Conservation (phyloP, 176 grass and related monocot genomes). For the Lolium rigidum region DNA sequence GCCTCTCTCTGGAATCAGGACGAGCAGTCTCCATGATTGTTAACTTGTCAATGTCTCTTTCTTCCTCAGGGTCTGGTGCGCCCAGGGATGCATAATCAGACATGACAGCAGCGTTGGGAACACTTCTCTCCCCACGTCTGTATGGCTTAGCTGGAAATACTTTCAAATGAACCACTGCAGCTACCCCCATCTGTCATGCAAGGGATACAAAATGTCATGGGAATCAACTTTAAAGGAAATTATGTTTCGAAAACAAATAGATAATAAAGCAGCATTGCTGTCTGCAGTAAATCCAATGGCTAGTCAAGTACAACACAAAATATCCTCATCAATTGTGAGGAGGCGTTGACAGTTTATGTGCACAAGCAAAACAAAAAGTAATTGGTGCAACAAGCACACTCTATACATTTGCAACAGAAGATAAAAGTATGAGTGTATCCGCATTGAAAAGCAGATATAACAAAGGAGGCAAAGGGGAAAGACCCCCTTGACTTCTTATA, state of each 20-base stretch:
- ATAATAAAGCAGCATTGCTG: neutral
- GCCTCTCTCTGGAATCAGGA: constrained; percentile 60
- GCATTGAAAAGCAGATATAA: neutral
- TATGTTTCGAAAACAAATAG: neutral
- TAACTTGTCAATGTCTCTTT: constrained; percentile 68
- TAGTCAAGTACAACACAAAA: constrained; percentile 24
- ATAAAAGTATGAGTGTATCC: neutral
- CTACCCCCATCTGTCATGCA: constrained; percentile 85
- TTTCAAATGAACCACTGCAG: constrained; percentile 90
- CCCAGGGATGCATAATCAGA: constrained; percentile 94
- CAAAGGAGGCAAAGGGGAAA: neutral
- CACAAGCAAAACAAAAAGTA: neutral
- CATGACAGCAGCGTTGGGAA: constrained; percentile 84
- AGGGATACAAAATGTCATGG: constrained; percentile 21
- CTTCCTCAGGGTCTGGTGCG: constrained; percentile 92
- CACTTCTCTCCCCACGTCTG: constrained; percentile 73
- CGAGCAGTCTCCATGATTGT: constrained; percentile 58
- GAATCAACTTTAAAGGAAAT: constrained; percentile 24
- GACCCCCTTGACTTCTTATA: neutral
- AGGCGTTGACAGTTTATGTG: neutral
- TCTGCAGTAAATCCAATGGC: neutral
- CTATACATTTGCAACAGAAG: neutral
- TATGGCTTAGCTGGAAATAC: constrained; percentile 94
- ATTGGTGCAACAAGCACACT: neutral
- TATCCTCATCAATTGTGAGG: neutral